Base-by-base conservation (phyloP, 306 rosid species). In the Nissolia schottii region DNA sequence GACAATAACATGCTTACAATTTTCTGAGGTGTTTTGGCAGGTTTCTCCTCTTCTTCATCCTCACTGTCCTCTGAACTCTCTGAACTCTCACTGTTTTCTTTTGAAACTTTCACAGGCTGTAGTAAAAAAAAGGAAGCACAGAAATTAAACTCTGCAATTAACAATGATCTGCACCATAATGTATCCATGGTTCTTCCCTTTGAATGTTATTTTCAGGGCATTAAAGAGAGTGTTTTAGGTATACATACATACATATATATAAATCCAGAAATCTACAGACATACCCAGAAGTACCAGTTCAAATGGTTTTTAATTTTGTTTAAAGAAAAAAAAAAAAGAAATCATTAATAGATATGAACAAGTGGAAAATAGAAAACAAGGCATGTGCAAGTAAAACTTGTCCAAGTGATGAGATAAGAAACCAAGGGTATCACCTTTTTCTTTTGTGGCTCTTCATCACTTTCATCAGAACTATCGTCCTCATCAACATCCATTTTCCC, bases 391-490 rank as follows among this genome's bases (percentile, higher is more conserved):
- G 27, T 9, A 25, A 69, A 43, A 27, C 8, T 14, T 2, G 10
- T 13, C 41, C 22, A n/a, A 3, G 43, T 15, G 7, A 32, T 1
- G 13, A 50, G n/a, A 9, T 16, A 1, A 6, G 65, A 19, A 22
- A 77, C 59, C 38, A 23, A 6, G 45, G 34, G 38, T 25, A 66
- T 43, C 8, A 38, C 80, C 72, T 85, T 87, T 37, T 79, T 85
- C 68, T 59, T 40, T 51, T 62, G 76, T 3, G 85, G 87, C 71
- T 87, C 89, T 4, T 80, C 84, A 4, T 81, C 87, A 61, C 71
- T 65, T 55, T 85, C 86, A 13, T 84, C 88, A 73, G 90, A 88
- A 50, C 85, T 80, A 27, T 67, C 84, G 15, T 74, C 85, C 4
- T 72, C 71, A 0, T 87, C 91, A 19, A 84, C 22, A 15, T 84